These are phyloP conservation scores for Ceratocystis colombiana DNA, from an alignment of 2,329 filamentous ascomycete species.

Conservation along the genomic window DNA sequence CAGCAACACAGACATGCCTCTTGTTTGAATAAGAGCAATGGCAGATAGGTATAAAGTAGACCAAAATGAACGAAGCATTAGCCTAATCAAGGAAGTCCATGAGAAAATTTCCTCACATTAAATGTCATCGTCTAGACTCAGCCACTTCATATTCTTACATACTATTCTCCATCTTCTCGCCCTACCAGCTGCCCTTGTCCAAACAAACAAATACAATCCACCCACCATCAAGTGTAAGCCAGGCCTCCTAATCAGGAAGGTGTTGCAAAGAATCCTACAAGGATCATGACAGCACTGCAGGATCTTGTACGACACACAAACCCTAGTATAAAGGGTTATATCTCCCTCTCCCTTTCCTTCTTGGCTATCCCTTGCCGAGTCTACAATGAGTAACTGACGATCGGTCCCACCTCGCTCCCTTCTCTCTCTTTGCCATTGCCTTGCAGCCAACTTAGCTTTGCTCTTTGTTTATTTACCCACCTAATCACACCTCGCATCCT, in stretches of 20 bases:
- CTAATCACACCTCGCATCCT: background rate
- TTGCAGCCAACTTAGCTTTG: background rate
- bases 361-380: background rate
- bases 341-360: background rate
- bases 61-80: too few species aligned
- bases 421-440: background rate
- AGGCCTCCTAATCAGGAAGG: constrained; percentile 2
- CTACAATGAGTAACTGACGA: background rate
- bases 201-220: background rate
- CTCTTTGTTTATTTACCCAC: background rate
- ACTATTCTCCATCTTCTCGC: too few species aligned
- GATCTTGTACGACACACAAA: background rate
- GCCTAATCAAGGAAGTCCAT: too few species aligned
- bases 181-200: background rate
- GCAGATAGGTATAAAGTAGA: too few species aligned
- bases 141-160: too few species aligned
- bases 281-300: background rate
- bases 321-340: background rate
- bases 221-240: background rate
- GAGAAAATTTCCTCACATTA: too few species aligned
- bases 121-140: too few species aligned
- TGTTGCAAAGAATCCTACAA: constrained; percentile 3
- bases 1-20: too few species aligned
- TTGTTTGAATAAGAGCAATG: too few species aligned
- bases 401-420: background rate